Percentiles rank a stretch among this genome's conserved stretches.
Evolutionary conservation across 345 rosid genomes (phyloP).

Genomic region (Conringia planisiliqua): DNA sequence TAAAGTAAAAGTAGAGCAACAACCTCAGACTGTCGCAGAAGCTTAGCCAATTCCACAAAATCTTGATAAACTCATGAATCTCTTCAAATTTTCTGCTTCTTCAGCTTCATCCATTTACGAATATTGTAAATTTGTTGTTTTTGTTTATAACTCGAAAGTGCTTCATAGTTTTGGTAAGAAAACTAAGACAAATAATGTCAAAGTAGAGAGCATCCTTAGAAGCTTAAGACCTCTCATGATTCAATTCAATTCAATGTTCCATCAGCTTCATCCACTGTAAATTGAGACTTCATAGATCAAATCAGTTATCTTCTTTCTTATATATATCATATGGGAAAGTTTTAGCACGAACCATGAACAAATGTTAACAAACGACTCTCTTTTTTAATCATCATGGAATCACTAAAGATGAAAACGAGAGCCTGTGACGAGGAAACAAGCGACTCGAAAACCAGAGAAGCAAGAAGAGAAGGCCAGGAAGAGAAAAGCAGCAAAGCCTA

Average conservation of each 20-base stretch:
- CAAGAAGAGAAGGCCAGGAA: conserved; percentile 67
- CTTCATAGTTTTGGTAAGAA: not conserved
- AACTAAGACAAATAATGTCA: not conserved
- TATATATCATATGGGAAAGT: not conserved
- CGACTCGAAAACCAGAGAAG: conserved; percentile 83
- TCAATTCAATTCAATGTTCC: not conserved
- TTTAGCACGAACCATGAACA: not conserved
- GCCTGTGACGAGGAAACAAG: conserved; percentile 72
- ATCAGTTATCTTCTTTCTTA: not conserved
- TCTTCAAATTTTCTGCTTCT: not conserved
- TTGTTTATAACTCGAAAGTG: not conserved
- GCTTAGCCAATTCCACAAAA: conserved; percentile 18
- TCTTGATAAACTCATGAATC: not conserved
- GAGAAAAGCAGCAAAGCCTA: conserved; percentile 80
- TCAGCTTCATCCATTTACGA: not conserved
- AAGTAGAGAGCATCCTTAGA: not conserved
- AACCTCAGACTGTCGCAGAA: conserved; percentile 49
- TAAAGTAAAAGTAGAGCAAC: conserved; percentile 39
- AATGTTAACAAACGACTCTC: not conserved
- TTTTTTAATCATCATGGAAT: not conserved
- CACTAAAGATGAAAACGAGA: conserved; percentile 69
- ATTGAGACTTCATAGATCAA: not conserved
- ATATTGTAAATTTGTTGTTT: conserved; percentile 1
- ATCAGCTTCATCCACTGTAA: not conserved
- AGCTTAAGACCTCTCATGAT: not conserved